These are phyloP conservation scores for Colletotrichum sp. DNA, from an alignment of 2,329 filamentous ascomycete species.

Conservation along the genomic window DNA sequence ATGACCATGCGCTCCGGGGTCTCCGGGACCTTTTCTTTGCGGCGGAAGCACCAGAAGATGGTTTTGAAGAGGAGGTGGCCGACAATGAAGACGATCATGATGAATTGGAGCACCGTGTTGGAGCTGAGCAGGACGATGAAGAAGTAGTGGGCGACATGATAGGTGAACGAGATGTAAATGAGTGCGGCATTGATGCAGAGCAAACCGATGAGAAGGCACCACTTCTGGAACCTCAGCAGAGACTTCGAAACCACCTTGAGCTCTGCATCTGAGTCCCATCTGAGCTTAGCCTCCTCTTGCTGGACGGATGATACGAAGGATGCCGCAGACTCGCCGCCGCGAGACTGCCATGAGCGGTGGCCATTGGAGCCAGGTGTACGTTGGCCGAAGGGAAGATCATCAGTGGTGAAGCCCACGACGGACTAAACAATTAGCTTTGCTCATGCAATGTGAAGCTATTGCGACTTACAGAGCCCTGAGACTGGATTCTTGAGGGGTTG, in stretches of 20 bases:
- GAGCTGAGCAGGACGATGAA: conserved; percentile 51
- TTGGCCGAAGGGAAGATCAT: conserved; percentile 30
- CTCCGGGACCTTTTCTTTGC: conserved; percentile 32
- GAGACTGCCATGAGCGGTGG: conserved; percentile 35
- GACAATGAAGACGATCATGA: conserved; percentile 46
- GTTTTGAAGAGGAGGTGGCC: conserved; percentile 33
- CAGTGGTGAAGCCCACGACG: conserved; percentile 32
- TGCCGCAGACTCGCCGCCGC: conserved; percentile 34
- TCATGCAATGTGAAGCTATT: neutral
- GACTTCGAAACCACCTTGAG: conserved; percentile 41
- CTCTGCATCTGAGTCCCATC: conserved; percentile 44
- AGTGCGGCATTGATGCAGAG: conserved; percentile 36
- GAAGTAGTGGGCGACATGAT: conserved; percentile 46
- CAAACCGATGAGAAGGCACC: conserved; percentile 40
- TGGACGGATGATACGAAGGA: conserved; percentile 40
- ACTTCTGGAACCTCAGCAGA: conserved; percentile 43
- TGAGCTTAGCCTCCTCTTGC: conserved; percentile 42
- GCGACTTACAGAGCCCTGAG: conserved; percentile 9
- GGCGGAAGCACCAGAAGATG: conserved; percentile 32
- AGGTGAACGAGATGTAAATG: conserved; percentile 40
- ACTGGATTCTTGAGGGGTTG: conserved; percentile 9
- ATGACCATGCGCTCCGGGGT: conserved; percentile 48
- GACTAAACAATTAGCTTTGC: conserved; percentile 28
- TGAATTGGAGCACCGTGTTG: conserved; percentile 45
- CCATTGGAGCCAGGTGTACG: conserved; percentile 34